phyloP scores from a whole-genome alignment of 2,329 filamentous ascomycete genomes.

The Diaporthe destruens region DNA sequence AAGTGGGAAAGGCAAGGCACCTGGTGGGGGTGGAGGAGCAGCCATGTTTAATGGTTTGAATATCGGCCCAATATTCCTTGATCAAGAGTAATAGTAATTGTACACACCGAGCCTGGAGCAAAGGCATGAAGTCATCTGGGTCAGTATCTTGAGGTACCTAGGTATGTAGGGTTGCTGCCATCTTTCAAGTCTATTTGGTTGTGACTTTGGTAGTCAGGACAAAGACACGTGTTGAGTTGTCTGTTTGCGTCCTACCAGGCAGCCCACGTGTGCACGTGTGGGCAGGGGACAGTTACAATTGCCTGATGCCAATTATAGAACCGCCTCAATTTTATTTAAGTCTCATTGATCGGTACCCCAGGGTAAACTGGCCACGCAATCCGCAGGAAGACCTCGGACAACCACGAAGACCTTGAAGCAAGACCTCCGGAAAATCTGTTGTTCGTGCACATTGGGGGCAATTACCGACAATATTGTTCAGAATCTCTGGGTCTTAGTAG shows the following conservation, averaged over 20 bases:
- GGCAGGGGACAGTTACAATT: background rate
- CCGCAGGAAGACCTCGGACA: too few relatives aligned
- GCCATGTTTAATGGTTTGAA: background rate
- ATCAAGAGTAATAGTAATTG: background rate
- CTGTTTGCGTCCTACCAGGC: conserved; percentile 8
- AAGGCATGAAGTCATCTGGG: background rate
- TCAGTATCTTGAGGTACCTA: too few relatives aligned
- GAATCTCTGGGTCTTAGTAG: too few relatives aligned
- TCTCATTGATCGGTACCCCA: too few relatives aligned
- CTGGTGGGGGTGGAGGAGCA: background rate
- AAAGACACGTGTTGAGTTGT: background rate
- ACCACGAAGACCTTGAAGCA: too few relatives aligned
- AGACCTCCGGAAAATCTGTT: too few relatives aligned
- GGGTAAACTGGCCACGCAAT: too few relatives aligned
- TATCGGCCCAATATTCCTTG: background rate
- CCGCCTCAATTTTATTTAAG: background rate
- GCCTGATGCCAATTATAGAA: background rate
- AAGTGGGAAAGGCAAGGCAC: background rate
- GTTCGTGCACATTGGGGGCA: too few relatives aligned
- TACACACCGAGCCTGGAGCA: too few relatives aligned
- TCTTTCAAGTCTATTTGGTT: background rate
- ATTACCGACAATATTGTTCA: too few relatives aligned
- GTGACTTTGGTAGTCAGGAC: background rate
- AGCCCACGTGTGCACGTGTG: background rate
- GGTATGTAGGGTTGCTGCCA: background rate